Evolutionary conservation across 78 protist genomes (phyloP), one percentile per base, ranked within the genome.

Genomic region (Creolimax fragrantissima): DNA sequence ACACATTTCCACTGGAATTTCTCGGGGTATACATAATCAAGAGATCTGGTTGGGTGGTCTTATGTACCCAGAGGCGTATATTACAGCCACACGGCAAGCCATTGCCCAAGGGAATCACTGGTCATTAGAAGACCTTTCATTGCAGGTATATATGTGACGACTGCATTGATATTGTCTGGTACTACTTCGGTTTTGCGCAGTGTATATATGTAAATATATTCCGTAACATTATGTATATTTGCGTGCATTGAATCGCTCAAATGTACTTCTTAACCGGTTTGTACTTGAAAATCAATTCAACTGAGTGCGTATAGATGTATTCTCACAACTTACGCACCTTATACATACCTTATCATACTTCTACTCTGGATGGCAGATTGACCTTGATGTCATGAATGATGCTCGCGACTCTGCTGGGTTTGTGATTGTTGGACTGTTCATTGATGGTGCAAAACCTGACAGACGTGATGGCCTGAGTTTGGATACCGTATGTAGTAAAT

Each of bases 11-110:
- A 81, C 7, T 24, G 67, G 32, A n/a, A 32, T 44, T 4, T 45
- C 88, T 2, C 11, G 37, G 32, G 41, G 24, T 17, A 37, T 37
- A 36, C 58, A 6, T 3, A 4, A 3, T 5, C 43, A 3, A 92
- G 6, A 41, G 88, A 83, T 98, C 11, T 95, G 97, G 97, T 93
- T 98, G 35, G 99, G 98, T 37, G 97, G 96, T 47, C 92, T 98
- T 7, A 92, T 96, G 84, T 37, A 43, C 41, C 99, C 99, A 58
- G 98, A 95, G 88, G 99, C 99, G 24, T 96, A 89, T 93, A 84
- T 98, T 81, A 97, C 99, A 32, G 98, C 99, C 6, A 95, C 98
- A 7, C 92, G 98, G 17, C 99, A 98, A 94, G 90, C 96, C 2
- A 97, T 96, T 5, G 97, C 98, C 5, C 97, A 95, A 83, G 58